These are phyloP conservation scores for Carpinus viminea DNA, from an alignment of 306 rosid genomes.

Conservation along the genomic window DNA sequence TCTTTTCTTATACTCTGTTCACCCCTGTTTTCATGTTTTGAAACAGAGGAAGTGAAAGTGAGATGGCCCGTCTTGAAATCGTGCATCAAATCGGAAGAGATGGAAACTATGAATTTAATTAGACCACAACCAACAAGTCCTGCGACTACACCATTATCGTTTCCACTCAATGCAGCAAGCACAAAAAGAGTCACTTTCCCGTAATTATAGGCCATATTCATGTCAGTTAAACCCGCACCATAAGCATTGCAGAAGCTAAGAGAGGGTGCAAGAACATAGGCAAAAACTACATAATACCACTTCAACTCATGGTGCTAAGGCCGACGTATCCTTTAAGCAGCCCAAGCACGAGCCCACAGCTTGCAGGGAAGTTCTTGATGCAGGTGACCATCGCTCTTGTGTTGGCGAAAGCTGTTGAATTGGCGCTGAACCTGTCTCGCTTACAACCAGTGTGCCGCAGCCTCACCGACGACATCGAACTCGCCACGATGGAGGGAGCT, in stretches of 20 bases:
- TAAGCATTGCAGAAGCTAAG: conserved; percentile 99
- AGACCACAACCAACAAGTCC: conserved; percentile 96
- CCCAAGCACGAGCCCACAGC: too few relatives aligned
- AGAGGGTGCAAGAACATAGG: conserved; percentile 82
- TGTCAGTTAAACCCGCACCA: conserved; percentile 95
- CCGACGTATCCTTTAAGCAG: too few relatives aligned
- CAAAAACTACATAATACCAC: conserved; percentile 82
- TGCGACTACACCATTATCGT: conserved; percentile 77
- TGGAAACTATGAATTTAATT: conserved; percentile 87
- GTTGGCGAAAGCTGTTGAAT: too few relatives aligned
- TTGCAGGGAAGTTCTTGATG: too few relatives aligned
- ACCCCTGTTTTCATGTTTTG: too few relatives aligned
- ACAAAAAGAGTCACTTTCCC: conserved; percentile 97
- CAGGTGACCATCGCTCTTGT: too few relatives aligned
- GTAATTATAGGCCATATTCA: conserved; percentile 97
- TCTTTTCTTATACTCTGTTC: too few relatives aligned
- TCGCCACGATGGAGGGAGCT: conserved; percentile 60
- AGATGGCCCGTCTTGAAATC: conserved; percentile 95
- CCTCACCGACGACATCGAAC: too few relatives aligned
- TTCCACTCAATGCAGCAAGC: conserved; percentile 73
- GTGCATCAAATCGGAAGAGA: conserved; percentile 96
- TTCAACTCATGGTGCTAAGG: too few relatives aligned
- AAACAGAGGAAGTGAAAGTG: conserved; percentile 91
- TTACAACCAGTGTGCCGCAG: too few relatives aligned
- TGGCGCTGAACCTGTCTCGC: too few relatives aligned